Evolutionary conservation across 805 yeast genomes (phyloP), one percentile per base, ranked within the genome.

Genomic region (Kluyveromyces nonfermentans): DNA sequence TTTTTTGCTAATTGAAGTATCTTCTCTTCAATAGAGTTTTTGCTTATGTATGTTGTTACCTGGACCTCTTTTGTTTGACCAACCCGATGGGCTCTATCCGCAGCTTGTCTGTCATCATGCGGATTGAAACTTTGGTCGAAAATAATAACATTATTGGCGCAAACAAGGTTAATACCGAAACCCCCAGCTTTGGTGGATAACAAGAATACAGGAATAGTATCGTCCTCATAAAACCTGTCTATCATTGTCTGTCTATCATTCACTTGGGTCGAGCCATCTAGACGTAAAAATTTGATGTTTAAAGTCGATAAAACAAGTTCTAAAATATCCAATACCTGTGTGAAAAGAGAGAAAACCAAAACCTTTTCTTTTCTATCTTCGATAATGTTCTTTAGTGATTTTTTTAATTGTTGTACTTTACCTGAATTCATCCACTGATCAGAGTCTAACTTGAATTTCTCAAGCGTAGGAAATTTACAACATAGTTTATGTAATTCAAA

Each of bases 131-230:
- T 82, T 60, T 88, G 90, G 60, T 93, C 99, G 59, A 81, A 89
- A 28, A 93, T 85, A 42, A 93, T 73, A 2, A 93, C 98, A 48
- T 82, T 78, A 59, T 87, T 90, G 7, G 99, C 97, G 58, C 95
- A 93, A 1, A 95, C 93, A 55, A 93, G 73, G 58, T 93, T 93
- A 65, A 93, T 93, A 46, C 99, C 99, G 65, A 93, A 93, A 1
- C 99, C 99, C 59, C 99, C 99, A 1, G 98, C 97, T 60, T 86
- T 87, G 3, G 99, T 93, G 9, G 96, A 86, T 36, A 93, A 69
- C 40, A 93, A 69, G 56, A 93, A 90, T 3, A 93, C 82, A 0
- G 95, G 90, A 50, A 93, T 85, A 5, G 78, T 71, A 0, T 75
- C 74, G 48, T 88, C 95, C 30, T 85, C 88, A 56, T 87, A 82